These are phyloP conservation scores for Aureobasidium lini DNA, from an alignment of 2,329 filamentous ascomycete species.

Conservation along the genomic window DNA sequence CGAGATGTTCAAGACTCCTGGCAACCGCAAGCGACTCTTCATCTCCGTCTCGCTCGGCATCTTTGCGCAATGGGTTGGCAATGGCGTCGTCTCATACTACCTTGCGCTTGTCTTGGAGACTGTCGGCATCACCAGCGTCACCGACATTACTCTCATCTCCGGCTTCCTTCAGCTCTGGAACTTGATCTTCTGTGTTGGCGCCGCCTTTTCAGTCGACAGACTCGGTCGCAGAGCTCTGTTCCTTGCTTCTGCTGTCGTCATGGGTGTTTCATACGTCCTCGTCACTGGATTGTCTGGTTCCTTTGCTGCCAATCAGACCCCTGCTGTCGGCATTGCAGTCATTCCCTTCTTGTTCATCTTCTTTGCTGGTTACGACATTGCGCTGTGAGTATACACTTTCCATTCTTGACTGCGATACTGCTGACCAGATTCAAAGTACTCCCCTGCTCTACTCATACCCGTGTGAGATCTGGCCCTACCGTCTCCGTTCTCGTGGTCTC, in stretches of 20 bases:
- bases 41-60: constrained; percentile 45
- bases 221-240: constrained; percentile 38
- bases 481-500: constrained; percentile 51
- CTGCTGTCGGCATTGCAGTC: constrained; percentile 30
- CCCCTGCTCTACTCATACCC: constrained; percentile 4
- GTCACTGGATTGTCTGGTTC: constrained; percentile 35
- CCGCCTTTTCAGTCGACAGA: constrained; percentile 34
- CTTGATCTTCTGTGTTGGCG: constrained; percentile 29
- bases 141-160: background rate
- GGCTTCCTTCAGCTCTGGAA: constrained; percentile 33
- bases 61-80: constrained; percentile 37
- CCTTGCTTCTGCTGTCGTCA: constrained; percentile 34
- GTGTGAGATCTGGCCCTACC: constrained; percentile 46
- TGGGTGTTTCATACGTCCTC: constrained; percentile 38
- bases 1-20: constrained; percentile 54
- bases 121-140: constrained; percentile 22
- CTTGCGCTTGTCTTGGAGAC: constrained; percentile 23
- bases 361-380: constrained; percentile 35
- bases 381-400: constrained; percentile 18
- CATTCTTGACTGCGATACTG: no score
- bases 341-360: constrained; percentile 40
- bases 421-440: background rate
- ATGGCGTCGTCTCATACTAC: constrained; percentile 37
- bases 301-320: constrained; percentile 26
- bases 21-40: constrained; percentile 45